phyloP scores from a whole-genome alignment of 176 grass and related monocot genomes.

The Oryza officinalis region DNA sequence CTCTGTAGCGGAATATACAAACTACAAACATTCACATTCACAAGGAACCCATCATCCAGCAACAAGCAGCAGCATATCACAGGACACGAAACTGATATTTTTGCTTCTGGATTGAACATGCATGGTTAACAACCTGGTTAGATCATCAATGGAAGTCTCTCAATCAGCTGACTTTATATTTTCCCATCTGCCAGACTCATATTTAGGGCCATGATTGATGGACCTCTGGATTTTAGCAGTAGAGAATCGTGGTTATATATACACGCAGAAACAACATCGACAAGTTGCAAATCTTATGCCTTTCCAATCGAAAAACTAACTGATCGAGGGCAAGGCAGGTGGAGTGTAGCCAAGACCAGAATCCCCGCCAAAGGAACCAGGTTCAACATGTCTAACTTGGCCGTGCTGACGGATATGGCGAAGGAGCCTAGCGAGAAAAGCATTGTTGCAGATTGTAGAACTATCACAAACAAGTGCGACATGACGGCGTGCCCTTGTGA shows the following conservation, averaged over 20 bases:
- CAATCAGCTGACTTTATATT: neutral
- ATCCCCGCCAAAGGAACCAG: constrained; percentile 40
- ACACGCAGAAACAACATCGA: neutral
- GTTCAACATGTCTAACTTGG: constrained; percentile 69
- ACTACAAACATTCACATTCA: neutral
- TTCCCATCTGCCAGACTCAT: neutral
- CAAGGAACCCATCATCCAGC: neutral
- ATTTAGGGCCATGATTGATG: neutral
- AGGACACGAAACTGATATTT: neutral
- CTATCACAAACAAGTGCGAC: constrained; percentile 75
- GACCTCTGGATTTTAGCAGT: constrained; percentile 9
- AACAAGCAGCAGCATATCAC: neutral
- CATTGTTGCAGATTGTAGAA: constrained; percentile 84
- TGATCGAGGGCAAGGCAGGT: constrained; percentile 31
- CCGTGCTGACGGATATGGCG: constrained; percentile 68
- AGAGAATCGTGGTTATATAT: neutral
- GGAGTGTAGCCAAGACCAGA: constrained; percentile 28
- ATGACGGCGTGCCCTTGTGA: constrained; percentile 77
- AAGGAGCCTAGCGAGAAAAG: constrained; percentile 81
- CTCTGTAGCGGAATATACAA: neutral
- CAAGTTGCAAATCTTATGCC: neutral
- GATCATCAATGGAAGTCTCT: neutral
- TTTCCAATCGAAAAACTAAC: neutral
- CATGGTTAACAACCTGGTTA: neutral
- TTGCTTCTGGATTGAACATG: neutral